phyloP scores from a whole-genome alignment of 2,329 filamentous ascomycete genomes.

The Paraconiothyrium sp. region DNA sequence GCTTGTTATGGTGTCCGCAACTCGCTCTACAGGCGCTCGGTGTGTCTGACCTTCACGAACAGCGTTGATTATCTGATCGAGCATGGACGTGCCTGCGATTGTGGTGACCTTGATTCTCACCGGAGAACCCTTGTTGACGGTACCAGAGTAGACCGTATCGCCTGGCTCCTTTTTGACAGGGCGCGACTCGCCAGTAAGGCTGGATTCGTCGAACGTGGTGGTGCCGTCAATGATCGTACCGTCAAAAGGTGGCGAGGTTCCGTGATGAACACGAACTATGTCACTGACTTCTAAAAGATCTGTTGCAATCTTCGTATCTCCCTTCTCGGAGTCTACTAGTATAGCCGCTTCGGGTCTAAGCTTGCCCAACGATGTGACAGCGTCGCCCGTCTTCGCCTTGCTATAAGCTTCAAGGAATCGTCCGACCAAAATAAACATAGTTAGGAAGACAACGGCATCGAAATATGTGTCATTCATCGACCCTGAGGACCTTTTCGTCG shows the following conservation, averaged over 20 bases:
- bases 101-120: constrained; percentile 72
- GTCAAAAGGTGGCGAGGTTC: constrained; percentile 85
- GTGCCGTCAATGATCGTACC: constrained; percentile 68
- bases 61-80: constrained; percentile 80
- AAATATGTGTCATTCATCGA: constrained; percentile 70
- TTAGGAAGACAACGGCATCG: constrained; percentile 91
- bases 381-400: constrained; percentile 89
- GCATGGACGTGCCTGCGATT: constrained; percentile 74
- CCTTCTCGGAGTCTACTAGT: constrained; percentile 63
- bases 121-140: constrained; percentile 74
- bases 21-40: constrained; percentile 77
- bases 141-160: constrained; percentile 76
- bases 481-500: constrained; percentile 49
- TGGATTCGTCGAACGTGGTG: constrained; percentile 85
- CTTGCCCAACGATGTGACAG: constrained; percentile 80
- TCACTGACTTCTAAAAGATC: constrained; percentile 70
- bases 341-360: constrained; percentile 80
- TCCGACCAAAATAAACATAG: constrained; percentile 80
- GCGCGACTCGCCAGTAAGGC: constrained; percentile 81
- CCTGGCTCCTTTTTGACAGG: constrained; percentile 70
- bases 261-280: constrained; percentile 76
- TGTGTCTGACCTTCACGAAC: constrained; percentile 81
- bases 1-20: constrained; percentile 76
- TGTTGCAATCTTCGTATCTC: constrained; percentile 61
- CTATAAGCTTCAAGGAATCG: constrained; percentile 87